Evolutionary conservation across 129 eudicot species (phyloP), one percentile per base, ranked within the genome.

Genomic region (Flaveria sonorensis): DNA sequence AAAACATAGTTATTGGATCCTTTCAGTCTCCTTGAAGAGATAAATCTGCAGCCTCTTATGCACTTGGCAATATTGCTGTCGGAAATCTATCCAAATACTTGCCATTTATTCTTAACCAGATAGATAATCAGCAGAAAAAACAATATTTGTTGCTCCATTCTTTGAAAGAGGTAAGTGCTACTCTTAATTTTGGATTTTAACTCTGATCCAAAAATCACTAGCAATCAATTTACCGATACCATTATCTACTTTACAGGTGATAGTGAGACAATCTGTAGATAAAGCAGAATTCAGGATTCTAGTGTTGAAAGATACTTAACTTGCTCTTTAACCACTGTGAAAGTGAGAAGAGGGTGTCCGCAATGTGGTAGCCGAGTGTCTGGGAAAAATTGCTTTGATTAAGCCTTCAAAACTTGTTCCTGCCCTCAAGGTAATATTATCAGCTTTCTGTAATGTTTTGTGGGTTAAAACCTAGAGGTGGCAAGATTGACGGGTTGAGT

Each of bases 281-380:
- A 92, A 92, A 86, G 92, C 99, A 14, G 99, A 95, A 18, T 95
- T 79, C 90, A 95, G 81, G 94, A 88, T 80, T 86, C 96, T 1
- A 89, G 97, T 79, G 97, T 95, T 79, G 97, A 87, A 95, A 95
- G 89, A 95, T 95, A 67, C 92, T 92, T 48, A 85, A 81, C 82
- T 84, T 95, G 86, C 86, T 95, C 45, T 95, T 95, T 56, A 95
- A 91, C 73, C 97, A 95, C 81, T 91, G 97, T 70, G 99, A 95
- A 92, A 95, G 99, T 83, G 99, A 95, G 99, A 95, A 85, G 99
- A 95, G 83, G 99, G 99, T 67, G 99, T 95, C 36, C 93, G 99
- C 26, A 95, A 95, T 85, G 99, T 95, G 56, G 99, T 95, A 20
- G 99, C 99, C 0, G 98, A 94, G 77, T 94, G 98, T 75, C 82